Base-by-base conservation (phyloP, 768 basidiomycete genomes). In the Lactifluus subvellereus region DNA sequence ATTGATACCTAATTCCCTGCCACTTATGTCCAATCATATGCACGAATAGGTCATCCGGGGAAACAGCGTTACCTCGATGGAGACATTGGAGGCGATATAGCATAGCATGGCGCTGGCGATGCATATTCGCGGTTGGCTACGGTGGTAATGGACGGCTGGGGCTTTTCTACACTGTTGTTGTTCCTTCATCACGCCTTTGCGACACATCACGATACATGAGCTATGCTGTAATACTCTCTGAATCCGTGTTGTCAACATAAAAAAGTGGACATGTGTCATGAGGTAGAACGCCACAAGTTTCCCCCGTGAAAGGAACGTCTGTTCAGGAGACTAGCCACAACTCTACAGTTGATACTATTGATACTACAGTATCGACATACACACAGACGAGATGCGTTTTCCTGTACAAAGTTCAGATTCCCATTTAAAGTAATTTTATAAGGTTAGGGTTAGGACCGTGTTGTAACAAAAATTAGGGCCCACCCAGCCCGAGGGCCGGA, bases 41-140 rank as follows among this genome's bases (percentile, higher is more conserved):
- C 35, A 13, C 8, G 47, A 22, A 10, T 74, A 98, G 95, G 93
- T 98, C 68, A 91, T 98, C 70, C 90, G 95, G 47, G 95, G 95
- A 54, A 98, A 96, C 78, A 95, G 91, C 62, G 93, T 98, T 50
- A 93, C 93, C 58, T 93, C 91, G 62, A 95, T 97, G 89, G 95
- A 98, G 75, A 89, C 84, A 22, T 71, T 91, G 57, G 91, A 92
- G 73, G 79, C 85, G 30, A 81, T 80, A 27, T 79, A 27, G 27
- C 82, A 66, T 75, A 64, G 56, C 40, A 22, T 45, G 4, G 27
- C 51, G n/a, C 30, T 47, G 13, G 30, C 13, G 18, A 43, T 33
- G 1, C 18, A 35, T 43, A 27, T 50, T 58, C 8, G 22, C 7
- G 45, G n/a, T 16, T 18, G 7, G 11, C 38, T 10, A 14, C 13